A percentile compares a stretch with the other conserved stretches of the same genome.
These are phyloP conservation scores for Allium cepa DNA, from an alignment of 106 monocot genomes.

Conservation along the genomic window DNA sequence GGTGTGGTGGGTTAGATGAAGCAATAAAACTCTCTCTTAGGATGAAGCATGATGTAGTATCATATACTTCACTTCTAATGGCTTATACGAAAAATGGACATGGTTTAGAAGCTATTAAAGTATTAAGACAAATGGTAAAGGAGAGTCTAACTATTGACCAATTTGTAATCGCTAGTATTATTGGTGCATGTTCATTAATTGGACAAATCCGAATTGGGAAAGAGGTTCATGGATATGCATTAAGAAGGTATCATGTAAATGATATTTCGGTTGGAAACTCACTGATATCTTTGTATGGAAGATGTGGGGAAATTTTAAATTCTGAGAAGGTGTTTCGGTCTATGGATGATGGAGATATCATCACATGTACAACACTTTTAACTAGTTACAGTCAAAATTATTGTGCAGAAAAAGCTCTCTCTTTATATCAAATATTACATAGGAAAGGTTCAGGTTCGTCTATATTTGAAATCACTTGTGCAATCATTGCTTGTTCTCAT, in stretches of 20 bases:
- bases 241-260: conserved; percentile 27
- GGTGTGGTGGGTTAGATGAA: conserved; percentile 47
- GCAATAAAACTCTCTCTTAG: conserved; percentile 23
- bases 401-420: conserved; percentile 19
- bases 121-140: conserved; percentile 38
- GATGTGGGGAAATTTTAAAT: conserved; percentile 25
- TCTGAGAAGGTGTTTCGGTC: conserved; percentile 32
- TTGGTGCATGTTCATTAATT: conserved; percentile 26
- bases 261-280: conserved; percentile 41
- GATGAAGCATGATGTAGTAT: conserved; percentile 30
- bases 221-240: conserved; percentile 51
- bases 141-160: conserved; percentile 23
- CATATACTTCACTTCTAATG: conserved; percentile 46
- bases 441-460: conserved; percentile 19
- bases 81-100: conserved; percentile 49
- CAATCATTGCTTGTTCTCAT: conserved; percentile 36
- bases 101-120: conserved; percentile 16
- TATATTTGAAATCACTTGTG: conserved; percentile 20
- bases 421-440: conserved; percentile 34
- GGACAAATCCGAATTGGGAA: conserved; percentile 20
- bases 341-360: conserved; percentile 30
- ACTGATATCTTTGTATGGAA: conserved; percentile 51
- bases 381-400: conserved; percentile 47
- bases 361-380: conserved; percentile 51
- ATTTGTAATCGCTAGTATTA: conserved; percentile 30